Evolutionary conservation across 768 basidiomycete species (phyloP), one percentile per base, ranked within the genome.

Genomic region (Trametes cubensis): DNA sequence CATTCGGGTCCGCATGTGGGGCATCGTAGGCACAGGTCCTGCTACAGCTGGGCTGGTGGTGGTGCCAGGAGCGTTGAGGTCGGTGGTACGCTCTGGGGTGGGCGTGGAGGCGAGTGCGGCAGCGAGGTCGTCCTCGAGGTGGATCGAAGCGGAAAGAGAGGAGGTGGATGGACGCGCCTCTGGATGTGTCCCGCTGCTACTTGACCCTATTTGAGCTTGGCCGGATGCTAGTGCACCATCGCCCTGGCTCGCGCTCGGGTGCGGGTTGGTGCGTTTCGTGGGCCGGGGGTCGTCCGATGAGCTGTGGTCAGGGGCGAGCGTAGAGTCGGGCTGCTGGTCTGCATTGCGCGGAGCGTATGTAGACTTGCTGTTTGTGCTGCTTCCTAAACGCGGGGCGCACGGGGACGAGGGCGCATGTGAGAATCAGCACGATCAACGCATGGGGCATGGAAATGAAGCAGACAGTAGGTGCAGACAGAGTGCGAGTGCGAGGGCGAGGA

Each of bases 41-140:
- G 40, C 34, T 11, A 34, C 34, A 10, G 10, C 34, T 4, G 10
- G 4, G 4, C 11, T 11, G 6, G 34, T 4, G 10, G 5, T 34
- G 5, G 34, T 4, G 6, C 11, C 26, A 38, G 50, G 40, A 21
- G 46, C 10, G 49, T 62, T 47, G 23, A 38, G 6, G n/a, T 14
- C 18, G 17, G 38, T 42, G 11, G 20, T 41, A 58, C 41, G 50
- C 25, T 51, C 55, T 0, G 49, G 58, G 46, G 23, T 44, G 26
- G 60, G 60, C 10, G 54, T 34, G 34, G 62, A 63, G 11, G 55
- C 51, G 55, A 54, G 49, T 23, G 51, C 51, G 49, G 55, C 51
- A 20, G 55, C 55, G 56, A 53, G 45, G 55, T 63, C 62, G 5
- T 52, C 62, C 56, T 63, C 62, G 42, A 63, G 62, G 49, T 58